A percentile compares a stretch with the other conserved stretches of the same genome.
Evolutionary conservation across 345 rosid genomes (phyloP).

Genomic region (Boechera stricta): DNA sequence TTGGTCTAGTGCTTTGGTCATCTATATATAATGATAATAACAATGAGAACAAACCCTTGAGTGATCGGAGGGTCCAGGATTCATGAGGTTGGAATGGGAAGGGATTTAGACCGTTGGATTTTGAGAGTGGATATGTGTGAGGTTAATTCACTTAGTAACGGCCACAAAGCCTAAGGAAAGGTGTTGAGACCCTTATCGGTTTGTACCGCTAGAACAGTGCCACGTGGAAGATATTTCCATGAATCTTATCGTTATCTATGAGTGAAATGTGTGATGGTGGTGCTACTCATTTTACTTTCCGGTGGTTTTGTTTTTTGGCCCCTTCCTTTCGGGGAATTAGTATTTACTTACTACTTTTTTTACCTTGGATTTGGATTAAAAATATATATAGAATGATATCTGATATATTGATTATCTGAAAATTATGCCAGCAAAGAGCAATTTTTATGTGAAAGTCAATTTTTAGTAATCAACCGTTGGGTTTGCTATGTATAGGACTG

Average conservation of each 20-base stretch:
- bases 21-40: constrained; percentile 50
- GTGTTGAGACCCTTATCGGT: constrained; percentile 42
- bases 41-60: not conserved
- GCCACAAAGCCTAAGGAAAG: constrained; percentile 38
- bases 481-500: too few species aligned
- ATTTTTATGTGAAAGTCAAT: not conserved
- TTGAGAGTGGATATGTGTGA: constrained; percentile 40
- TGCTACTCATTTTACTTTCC: constrained; percentile 23
- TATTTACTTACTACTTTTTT: not conserved
- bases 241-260: constrained; percentile 43
- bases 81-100: constrained; percentile 14
- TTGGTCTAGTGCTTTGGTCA: not conserved
- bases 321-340: not conserved
- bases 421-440: not conserved
- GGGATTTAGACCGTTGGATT: constrained; percentile 49
- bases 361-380: not conserved
- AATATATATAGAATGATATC: not conserved
- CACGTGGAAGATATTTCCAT: constrained; percentile 44
- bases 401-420: not conserved
- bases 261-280: constrained; percentile 43
- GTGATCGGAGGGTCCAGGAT: constrained; percentile 45
- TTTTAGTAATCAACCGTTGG: too few species aligned
- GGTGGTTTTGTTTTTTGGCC: constrained; percentile 2
- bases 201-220: constrained; percentile 17
- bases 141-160: constrained; percentile 31